Conservation (phyloP, 148 eudicot species). For the Simmondsia chinensis region DNA sequence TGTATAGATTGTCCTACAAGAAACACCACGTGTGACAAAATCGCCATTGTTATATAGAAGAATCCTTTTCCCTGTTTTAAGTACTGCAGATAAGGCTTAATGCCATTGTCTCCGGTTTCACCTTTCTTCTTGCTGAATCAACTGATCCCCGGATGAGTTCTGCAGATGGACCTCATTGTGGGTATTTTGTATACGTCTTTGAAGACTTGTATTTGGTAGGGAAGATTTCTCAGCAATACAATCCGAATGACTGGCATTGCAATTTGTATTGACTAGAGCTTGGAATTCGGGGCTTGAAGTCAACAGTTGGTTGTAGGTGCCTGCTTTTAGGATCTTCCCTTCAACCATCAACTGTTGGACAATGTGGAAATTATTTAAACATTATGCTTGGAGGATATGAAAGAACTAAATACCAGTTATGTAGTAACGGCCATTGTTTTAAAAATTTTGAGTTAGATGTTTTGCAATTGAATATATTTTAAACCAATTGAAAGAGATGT, state of each 20-base stretch:
- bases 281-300: slow-evolving; percentile 22
- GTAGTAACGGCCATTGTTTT: too few species aligned
- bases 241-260: slow-evolving; percentile 6
- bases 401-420: too few species aligned
- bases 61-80: slow-evolving; percentile 35
- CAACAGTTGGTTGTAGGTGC: slow-evolving; percentile 27
- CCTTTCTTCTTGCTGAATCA: slow-evolving; percentile 48
- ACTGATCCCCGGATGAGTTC: slow-evolving; percentile 25
- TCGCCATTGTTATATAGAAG: slow-evolving; percentile 28
- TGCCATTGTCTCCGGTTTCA: slow-evolving; percentile 48
- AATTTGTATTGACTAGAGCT: slow-evolving; percentile 33
- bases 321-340: slow-evolving; percentile 36
- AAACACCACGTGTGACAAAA: slow-evolving; percentile 21
- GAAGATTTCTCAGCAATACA: background rate
- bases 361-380: background rate
- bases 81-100: slow-evolving; percentile 48
- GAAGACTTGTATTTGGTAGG: background rate
- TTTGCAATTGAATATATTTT: too few species aligned
- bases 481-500: too few species aligned
- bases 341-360: slow-evolving; percentile 31
- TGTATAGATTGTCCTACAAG: slow-evolving; percentile 40
- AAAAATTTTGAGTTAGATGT: too few species aligned
- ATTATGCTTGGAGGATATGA: background rate
- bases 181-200: slow-evolving; percentile 8
- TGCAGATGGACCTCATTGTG: slow-evolving; percentile 8